Percentiles rank a stretch among this genome's conserved stretches.
phyloP scores from a whole-genome alignment of 2,329 filamentous ascomycete species.

The Dactylellina leptospora region DNA sequence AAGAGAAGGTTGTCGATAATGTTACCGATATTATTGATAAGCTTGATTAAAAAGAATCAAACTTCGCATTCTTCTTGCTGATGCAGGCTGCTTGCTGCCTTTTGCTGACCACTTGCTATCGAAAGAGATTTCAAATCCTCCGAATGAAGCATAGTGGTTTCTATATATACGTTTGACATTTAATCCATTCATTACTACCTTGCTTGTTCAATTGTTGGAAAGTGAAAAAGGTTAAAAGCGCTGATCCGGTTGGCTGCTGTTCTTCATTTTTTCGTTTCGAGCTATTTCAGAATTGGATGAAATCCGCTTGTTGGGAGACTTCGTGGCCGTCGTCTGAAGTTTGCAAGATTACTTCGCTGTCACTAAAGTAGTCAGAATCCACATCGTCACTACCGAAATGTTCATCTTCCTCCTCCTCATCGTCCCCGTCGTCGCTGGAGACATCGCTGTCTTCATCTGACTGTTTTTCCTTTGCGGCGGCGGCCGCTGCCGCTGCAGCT shows the following conservation, averaged over 20 bases:
- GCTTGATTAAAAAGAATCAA: constrained; percentile 15
- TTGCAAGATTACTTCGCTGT: constrained; percentile 64
- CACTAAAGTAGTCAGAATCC: constrained; percentile 71
- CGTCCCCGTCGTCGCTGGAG: constrained; percentile 67
- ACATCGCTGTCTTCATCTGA: constrained; percentile 58
- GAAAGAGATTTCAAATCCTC: constrained; percentile 48
- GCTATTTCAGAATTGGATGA: constrained; percentile 62
- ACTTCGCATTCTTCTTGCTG: constrained; percentile 16
- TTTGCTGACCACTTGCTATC: constrained; percentile 21
- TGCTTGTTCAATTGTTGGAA: constrained; percentile 19
- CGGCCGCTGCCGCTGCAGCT: constrained; percentile 64
- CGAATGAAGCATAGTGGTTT: constrained; percentile 52
- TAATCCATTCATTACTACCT: constrained; percentile 39
- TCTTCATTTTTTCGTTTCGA: neutral
- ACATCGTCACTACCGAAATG: constrained; percentile 77
- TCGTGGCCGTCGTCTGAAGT: constrained; percentile 61
- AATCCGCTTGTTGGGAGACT: constrained; percentile 67
- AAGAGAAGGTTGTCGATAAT: constrained; percentile 20
- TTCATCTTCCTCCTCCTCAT: constrained; percentile 72
- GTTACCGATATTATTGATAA: constrained; percentile 20
- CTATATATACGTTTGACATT: constrained; percentile 50
- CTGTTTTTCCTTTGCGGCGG: constrained; percentile 59
- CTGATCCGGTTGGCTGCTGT: constrained; percentile 36
- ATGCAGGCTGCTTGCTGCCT: constrained; percentile 34
- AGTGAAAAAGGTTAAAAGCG: constrained; percentile 22